Percentiles rank a stretch among this genome's conserved stretches.
Conservation (phyloP, 1,284 basidiomycete species). For the Melampsora larici-populina region DNA sequence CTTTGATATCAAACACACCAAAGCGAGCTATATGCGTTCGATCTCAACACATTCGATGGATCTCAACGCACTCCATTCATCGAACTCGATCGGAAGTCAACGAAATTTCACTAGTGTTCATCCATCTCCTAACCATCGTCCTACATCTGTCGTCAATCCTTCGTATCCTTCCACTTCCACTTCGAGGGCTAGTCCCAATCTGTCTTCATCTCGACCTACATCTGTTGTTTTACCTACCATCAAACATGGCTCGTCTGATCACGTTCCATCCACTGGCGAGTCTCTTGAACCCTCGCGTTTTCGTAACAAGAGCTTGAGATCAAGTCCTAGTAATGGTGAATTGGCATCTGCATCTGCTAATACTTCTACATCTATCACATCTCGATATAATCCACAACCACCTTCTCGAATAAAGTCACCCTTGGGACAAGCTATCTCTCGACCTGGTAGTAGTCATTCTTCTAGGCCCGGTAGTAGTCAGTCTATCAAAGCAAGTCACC, state of each 20-base stretch:
- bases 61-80: slow-evolving; percentile 12
- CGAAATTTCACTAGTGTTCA: not conserved
- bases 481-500: slow-evolving; percentile 1
- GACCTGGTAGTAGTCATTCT: not conserved
- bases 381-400: not conserved
- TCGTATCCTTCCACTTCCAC: not conserved
- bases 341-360: not conserved
- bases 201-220: not conserved
- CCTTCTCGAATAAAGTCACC: slow-evolving; percentile 27
- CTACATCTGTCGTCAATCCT: slow-evolving; percentile 9
- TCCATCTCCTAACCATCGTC: slow-evolving; percentile 14
- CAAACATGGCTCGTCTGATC: not conserved
- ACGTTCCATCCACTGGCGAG: not conserved
- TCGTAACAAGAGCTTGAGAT: slow-evolving; percentile 18
- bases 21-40: not conserved
- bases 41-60: not conserved
- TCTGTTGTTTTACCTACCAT: not conserved
- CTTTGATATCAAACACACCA: slow-evolving; percentile 10
- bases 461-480: not conserved
- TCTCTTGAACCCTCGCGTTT: slow-evolving; percentile 1
- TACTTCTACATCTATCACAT: not conserved
- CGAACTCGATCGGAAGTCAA: not conserved
- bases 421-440: not conserved
- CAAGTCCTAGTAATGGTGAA: slow-evolving; percentile 15
- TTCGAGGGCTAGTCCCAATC: not conserved